Conservation (phyloP, 1,139 yeast species). For the Hansenula lynferdii region DNA sequence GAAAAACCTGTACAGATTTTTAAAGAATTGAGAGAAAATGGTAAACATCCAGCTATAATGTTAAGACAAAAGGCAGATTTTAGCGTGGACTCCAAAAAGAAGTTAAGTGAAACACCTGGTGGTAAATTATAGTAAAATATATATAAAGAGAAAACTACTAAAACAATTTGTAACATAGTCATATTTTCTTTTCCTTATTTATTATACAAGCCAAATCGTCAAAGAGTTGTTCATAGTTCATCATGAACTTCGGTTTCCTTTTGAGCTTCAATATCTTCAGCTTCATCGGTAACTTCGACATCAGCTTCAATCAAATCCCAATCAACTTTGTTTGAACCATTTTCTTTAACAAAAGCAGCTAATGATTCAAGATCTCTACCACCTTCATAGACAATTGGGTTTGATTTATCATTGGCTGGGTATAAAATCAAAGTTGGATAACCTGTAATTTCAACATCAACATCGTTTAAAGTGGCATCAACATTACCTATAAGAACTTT, state of each 20-base stretch:
- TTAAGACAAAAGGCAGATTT: constrained; percentile 70
- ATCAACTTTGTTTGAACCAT: constrained; percentile 58
- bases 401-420: constrained; percentile 84
- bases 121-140: constrained; percentile 18
- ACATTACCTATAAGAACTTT: constrained; percentile 77
- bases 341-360: constrained; percentile 61
- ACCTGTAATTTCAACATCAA: constrained; percentile 75
- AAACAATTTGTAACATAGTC: too few species aligned
- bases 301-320: constrained; percentile 33
- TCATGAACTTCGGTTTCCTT: constrained; percentile 9
- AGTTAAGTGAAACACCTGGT: constrained; percentile 15
- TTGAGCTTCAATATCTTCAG: constrained; percentile 11
- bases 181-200: too few species aligned
- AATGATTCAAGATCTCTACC: constrained; percentile 73
- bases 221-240: constrained; percentile 1
- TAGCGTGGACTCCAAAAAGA: constrained; percentile 1
- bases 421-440: constrained; percentile 91
- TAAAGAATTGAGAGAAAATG: constrained; percentile 81
- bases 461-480: constrained; percentile 89
- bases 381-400: constrained; percentile 67
- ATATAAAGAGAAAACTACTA: too few species aligned
- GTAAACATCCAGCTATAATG: constrained; percentile 92
- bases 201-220: background rate
- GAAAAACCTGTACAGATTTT: constrained; percentile 90
- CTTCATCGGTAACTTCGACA: constrained; percentile 23